Evolutionary conservation across 345 rosid species (phyloP).

Genomic region (Salix arbutifolia): DNA sequence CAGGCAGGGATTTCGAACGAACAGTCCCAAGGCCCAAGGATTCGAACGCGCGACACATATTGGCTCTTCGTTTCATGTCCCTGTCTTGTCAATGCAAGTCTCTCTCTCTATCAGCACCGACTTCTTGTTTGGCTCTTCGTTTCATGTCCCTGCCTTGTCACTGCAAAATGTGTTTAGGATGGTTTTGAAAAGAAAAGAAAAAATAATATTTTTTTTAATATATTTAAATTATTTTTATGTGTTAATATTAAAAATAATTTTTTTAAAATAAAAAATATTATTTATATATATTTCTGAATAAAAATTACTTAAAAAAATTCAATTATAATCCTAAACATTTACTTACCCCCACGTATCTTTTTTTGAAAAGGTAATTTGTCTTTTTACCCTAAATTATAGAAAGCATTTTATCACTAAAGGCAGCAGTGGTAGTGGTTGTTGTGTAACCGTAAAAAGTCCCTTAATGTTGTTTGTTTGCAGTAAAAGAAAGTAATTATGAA

Average conservation of each 20-base stretch:
- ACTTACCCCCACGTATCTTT: neutral
- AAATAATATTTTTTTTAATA: no score
- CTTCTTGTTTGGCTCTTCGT: neutral
- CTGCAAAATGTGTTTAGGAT: no score
- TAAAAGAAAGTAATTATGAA: neutral
- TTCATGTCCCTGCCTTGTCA: neutral
- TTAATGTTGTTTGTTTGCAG: neutral
- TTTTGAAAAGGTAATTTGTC: neutral
- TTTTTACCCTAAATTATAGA: neutral
- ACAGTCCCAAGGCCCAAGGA: neutral
- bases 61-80: conserved; percentile 4
- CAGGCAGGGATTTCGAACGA: neutral
- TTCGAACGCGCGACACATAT: neutral
- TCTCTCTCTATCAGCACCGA: neutral
- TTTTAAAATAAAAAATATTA: no score
- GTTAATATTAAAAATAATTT: no score
- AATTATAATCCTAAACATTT: no score
- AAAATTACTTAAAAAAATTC: no score
- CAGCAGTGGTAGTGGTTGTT: neutral
- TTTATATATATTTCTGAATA: no score
- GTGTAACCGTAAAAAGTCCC: neutral
- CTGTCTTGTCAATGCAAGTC: neutral
- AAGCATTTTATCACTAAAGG: neutral
- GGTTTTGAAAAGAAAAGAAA: no score
- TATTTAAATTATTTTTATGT: no score